Percentiles rank a stretch among this genome's conserved stretches.
Conservation (phyloP, 441 rosid genomes). For the Gossypium schwendimanii region DNA sequence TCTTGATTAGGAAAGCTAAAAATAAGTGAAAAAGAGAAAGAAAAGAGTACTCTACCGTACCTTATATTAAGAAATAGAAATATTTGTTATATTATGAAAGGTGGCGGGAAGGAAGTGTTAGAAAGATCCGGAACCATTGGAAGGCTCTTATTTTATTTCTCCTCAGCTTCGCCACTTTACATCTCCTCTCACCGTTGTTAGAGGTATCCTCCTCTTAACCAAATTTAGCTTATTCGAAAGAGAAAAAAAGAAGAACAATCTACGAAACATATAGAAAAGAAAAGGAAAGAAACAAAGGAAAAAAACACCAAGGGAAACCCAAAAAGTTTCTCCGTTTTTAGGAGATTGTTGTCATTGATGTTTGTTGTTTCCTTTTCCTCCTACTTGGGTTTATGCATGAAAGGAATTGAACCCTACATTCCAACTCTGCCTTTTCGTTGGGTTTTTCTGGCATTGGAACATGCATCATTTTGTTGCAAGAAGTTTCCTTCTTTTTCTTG, state of each 20-base stretch:
- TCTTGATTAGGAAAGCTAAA: no score
- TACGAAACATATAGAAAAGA: neutral
- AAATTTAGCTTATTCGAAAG: constrained; percentile 12
- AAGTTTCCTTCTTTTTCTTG: constrained; percentile 32
- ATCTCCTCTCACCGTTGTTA: neutral
- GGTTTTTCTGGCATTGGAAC: neutral
- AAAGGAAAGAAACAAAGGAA: neutral
- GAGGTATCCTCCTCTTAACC: neutral
- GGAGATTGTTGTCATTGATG: neutral
- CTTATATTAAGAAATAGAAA: neutral
- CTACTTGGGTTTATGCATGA: constrained; percentile 11
- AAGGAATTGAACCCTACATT: neutral
- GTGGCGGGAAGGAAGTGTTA: neutral
- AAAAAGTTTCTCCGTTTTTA: neutral
- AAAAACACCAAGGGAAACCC: neutral
- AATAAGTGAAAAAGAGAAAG: no score
- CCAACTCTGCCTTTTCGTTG: neutral
- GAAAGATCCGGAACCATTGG: constrained; percentile 20
- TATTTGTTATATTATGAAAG: neutral
- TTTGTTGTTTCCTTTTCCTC: constrained; percentile 8
- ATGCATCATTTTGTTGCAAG: constrained; percentile 23
- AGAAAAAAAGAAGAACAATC: no score
- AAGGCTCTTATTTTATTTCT: constrained; percentile 16
- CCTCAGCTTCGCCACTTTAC: constrained; percentile 14
- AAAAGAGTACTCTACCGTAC: no score